Conservation (phyloP, 768 basidiomycete genomes). For the Roridomyces roridus region DNA sequence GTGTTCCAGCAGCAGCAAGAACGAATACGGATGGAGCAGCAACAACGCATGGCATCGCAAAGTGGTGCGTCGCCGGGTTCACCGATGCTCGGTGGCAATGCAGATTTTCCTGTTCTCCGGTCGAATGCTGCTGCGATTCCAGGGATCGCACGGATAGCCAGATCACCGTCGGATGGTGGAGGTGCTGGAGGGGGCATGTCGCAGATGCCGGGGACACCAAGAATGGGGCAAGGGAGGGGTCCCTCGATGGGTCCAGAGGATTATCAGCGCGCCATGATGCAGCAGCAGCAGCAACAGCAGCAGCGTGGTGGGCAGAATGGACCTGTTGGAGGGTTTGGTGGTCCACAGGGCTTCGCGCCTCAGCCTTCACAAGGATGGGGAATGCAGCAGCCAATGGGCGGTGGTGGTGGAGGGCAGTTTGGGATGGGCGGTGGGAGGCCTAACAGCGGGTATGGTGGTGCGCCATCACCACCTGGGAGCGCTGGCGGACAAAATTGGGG, state of each 20-base stretch:
- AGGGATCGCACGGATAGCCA: constrained; percentile 75
- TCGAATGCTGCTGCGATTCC: constrained; percentile 67
- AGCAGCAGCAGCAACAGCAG: constrained; percentile 28
- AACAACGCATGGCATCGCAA: constrained; percentile 32
- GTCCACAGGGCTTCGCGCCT: constrained; percentile 40
- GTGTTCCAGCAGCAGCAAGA: constrained; percentile 18
- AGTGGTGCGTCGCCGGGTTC: constrained; percentile 51
- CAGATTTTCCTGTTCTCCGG: constrained; percentile 54
- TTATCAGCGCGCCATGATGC: constrained; percentile 60
- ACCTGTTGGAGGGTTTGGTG: not conserved
- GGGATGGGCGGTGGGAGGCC: constrained; percentile 29
- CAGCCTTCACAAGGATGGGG: constrained; percentile 44
- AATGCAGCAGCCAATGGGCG: constrained; percentile 44
- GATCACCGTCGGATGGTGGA: constrained; percentile 72
- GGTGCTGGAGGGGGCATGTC: constrained; percentile 12
- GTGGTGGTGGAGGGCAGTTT: constrained; percentile 38
- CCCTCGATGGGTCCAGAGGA: constrained; percentile 55
- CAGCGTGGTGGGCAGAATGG: constrained; percentile 18
- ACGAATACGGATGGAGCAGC: constrained; percentile 18
- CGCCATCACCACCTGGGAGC: constrained; percentile 51
- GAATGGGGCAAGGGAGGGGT: constrained; percentile 49
- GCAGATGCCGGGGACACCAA: constrained; percentile 42
- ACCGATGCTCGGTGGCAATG: constrained; percentile 43
- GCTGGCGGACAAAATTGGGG: constrained; percentile 33
- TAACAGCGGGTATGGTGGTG: constrained; percentile 34